Base-by-base conservation (phyloP, 1,284 basidiomycete species). In the Entoloma clypeatum region DNA sequence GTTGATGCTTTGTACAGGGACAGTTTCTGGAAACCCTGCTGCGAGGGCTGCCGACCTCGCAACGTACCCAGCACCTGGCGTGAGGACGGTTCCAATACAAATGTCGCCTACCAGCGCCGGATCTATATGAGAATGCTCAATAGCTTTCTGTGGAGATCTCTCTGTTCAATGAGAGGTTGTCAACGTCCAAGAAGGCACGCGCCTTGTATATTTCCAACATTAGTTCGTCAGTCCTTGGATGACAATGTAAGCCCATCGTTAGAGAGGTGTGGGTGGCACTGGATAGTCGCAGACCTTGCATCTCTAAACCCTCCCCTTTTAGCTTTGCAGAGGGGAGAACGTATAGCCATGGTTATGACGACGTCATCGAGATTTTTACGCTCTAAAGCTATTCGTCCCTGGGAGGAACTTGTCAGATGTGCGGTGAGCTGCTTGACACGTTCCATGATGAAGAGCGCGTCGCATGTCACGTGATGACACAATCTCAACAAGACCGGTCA, bases 241-340 rank as follows among this genome's bases (percentile, higher is more conserved):
- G 16, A 11, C 10, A 11, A 16, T 24, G 28, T 26, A 4, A 36
- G 5, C 28, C 25, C 25, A 34, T 7, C 14, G 10, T 17, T 39
- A 10, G 22, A 5, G 25, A 33, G 18, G 6, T 10, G 23, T 18
- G 16, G n/a, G 11, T 9, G 24, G n/a, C n/a, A n/a, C n/a, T 22
- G 2, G 34, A n/a, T 22, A 5, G 11, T 37, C 5, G 56, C 64
- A 26, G 51, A 81, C 82, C 70, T 74, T 14, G 77, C 82, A 62
- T 92, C 88, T 64, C 82, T 90, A 64, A 90, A 76, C 4, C 79
- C 83, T 17, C 89, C 89, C 56, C 84, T 90, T 60, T 74, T 81
- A 2, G 89, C 81, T 54, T 81, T 88, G 52, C 81, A 83, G 38
- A 88, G 58, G 1, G 85, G 83, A 2, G 83, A 85, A 16, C 87